A percentile compares a stretch with the other conserved stretches of the same genome.
These are phyloP conservation scores for Helotiales sp. DNA, from an alignment of 2,329 filamentous ascomycete species.

Conservation along the genomic window DNA sequence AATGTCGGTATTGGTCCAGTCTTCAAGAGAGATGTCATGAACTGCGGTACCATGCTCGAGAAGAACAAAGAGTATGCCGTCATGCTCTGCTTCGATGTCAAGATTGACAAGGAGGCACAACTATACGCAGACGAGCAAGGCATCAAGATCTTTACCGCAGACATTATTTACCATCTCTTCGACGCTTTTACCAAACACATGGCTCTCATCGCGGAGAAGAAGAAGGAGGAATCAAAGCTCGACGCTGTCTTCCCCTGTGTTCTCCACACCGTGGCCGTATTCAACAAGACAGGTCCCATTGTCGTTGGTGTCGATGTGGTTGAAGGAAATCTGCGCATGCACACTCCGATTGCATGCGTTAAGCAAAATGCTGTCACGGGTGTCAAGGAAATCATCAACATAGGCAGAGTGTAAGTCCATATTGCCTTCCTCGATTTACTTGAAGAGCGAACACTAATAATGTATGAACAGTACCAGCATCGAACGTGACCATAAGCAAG, in stretches of 20 bases:
- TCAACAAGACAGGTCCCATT: conserved; percentile 97
- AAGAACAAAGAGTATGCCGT: conserved; percentile 95
- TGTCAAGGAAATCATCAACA: conserved; percentile 76
- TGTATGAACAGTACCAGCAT: conserved; percentile 75
- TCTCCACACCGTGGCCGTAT: conserved; percentile 83
- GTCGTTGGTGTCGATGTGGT: conserved; percentile 92
- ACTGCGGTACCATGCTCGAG: conserved; percentile 92
- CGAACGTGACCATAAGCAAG: conserved; percentile 95
- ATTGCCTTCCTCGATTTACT: not conserved
- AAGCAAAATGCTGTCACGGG: conserved; percentile 78
- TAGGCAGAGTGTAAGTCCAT: conserved; percentile 81
- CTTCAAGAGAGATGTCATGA: conserved; percentile 97
- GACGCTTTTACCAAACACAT: conserved; percentile 96
- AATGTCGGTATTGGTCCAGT: conserved; percentile 98
- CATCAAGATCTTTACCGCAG: conserved; percentile 96
- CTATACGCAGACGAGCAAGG: conserved; percentile 90
- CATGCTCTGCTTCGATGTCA: conserved; percentile 99
- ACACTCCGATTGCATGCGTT: conserved; percentile 87
- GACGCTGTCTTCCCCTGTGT: conserved; percentile 97
- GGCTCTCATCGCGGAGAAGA: conserved; percentile 80
- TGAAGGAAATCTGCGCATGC: conserved; percentile 83
- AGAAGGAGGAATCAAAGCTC: conserved; percentile 95
- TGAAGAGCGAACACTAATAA: not conserved
- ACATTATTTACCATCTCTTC: conserved; percentile 99
- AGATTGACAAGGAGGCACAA: conserved; percentile 95